Conservation (phyloP, 805 yeast genomes). For the Candida qinlingensis region DNA sequence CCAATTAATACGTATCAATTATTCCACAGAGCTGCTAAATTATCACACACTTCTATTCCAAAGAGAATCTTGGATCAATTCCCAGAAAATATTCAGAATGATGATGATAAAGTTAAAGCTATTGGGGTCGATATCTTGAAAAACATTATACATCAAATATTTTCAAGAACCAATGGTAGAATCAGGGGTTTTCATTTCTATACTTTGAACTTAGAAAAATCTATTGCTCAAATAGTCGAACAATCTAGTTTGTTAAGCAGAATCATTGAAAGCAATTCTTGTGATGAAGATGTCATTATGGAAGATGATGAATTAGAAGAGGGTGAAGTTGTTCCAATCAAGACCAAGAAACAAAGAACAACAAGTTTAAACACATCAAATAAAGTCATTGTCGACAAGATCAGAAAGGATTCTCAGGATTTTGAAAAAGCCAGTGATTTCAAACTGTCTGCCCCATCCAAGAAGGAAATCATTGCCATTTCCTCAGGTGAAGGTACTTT, state of each 20-base stretch:
- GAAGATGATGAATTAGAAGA: conserved; percentile 18
- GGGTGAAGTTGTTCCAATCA: conserved; percentile 1
- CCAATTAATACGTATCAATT: conserved; percentile 82
- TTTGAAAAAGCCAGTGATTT: conserved; percentile 20
- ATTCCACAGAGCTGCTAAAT: conserved; percentile 81
- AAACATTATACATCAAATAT: conserved; percentile 56
- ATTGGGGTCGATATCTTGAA: conserved; percentile 74
- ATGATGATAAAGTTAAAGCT: conserved; percentile 74
- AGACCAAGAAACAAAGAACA: conserved; percentile 15
- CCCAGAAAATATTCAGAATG: conserved; percentile 51
- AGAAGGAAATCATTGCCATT: conserved; percentile 64
- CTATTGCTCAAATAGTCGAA: conserved; percentile 79
- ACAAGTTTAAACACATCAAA: conserved; percentile 33
- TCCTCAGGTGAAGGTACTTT: conserved; percentile 79
- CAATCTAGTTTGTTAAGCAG: conserved; percentile 48
- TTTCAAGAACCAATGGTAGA: conserved; percentile 46
- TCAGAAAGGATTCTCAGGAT: conserved; percentile 22
- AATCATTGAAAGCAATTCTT: conserved; percentile 40
- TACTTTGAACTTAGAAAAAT: conserved; percentile 86
- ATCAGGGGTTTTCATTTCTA: conserved; percentile 89
- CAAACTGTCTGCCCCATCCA: conserved; percentile 32
- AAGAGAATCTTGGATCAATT: conserved; percentile 43
- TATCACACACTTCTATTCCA: conserved; percentile 86
- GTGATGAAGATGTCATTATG: conserved; percentile 31
- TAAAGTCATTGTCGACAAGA: conserved; percentile 31